Percentiles rank a stretch among this genome's conserved stretches.
phyloP scores from a whole-genome alignment of 2,329 filamentous ascomycete species.

The Claviceps quebecensis region DNA sequence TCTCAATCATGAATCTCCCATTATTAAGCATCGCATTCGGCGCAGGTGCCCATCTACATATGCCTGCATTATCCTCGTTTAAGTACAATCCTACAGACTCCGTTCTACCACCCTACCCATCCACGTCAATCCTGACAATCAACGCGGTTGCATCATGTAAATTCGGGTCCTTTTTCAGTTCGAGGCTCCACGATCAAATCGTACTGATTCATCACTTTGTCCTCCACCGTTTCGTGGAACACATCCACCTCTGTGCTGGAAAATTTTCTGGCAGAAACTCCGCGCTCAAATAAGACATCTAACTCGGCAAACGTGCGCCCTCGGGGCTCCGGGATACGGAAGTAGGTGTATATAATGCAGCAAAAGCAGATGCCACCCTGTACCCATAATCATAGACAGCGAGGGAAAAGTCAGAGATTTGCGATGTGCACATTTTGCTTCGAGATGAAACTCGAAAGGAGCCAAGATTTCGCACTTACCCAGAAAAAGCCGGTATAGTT shows the following conservation, averaged over 20 bases:
- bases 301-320: slow-evolving; percentile 78
- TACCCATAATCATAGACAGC: neutral
- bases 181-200: slow-evolving; percentile 20
- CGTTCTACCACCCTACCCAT: too few relatives aligned
- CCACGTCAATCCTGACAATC: neutral
- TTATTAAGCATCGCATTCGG: too few relatives aligned
- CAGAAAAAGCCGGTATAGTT: slow-evolving; percentile 85
- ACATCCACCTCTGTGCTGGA: slow-evolving; percentile 42
- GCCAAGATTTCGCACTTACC: slow-evolving; percentile 24
- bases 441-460: neutral
- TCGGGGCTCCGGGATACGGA: slow-evolving; percentile 51
- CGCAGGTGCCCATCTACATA: too few relatives aligned
- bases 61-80: too few relatives aligned
- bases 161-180: slow-evolving; percentile 5
- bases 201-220: slow-evolving; percentile 33
- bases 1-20: too few relatives aligned
- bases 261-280: slow-evolving; percentile 60
- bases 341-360: slow-evolving; percentile 60
- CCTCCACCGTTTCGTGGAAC: slow-evolving; percentile 36
- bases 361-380: slow-evolving; percentile 61
- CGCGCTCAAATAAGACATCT: slow-evolving; percentile 68
- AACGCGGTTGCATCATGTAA: neutral
- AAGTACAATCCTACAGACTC: too few relatives aligned
- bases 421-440: neutral
- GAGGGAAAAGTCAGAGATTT: neutral